Evolutionary conservation across 129 eudicot genomes (phyloP).

Genomic region (Flaveria brownii): DNA sequence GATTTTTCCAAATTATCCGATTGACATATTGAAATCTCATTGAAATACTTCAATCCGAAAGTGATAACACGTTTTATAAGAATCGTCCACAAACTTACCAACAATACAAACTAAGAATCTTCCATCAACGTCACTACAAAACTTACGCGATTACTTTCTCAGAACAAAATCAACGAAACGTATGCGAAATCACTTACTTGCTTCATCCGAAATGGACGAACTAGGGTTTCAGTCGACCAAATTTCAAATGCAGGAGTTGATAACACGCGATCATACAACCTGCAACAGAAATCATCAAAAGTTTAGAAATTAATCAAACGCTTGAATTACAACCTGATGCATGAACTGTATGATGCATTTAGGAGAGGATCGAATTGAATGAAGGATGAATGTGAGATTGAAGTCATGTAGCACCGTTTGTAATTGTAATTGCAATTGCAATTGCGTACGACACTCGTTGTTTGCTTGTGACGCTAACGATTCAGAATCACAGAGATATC

Average conservation of each 20-base stretch:
- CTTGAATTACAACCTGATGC: background rate
- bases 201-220: constrained; percentile 32
- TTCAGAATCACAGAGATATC: background rate
- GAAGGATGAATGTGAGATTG: constrained; percentile 6
- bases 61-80: background rate
- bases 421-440: background rate
- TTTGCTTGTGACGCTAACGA: constrained; percentile 9
- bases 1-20: too few relatives aligned
- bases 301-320: background rate
- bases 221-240: constrained; percentile 23
- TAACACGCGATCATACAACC: constrained; percentile 22
- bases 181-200: constrained; percentile 21
- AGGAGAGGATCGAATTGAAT: background rate
- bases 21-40: too few relatives aligned
- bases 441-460: constrained; percentile 11
- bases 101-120: too few relatives aligned
- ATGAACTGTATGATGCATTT: background rate
- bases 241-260: constrained; percentile 1
- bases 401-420: constrained; percentile 17
- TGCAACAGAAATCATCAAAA: constrained; percentile 11
- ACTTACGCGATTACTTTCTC: too few relatives aligned
- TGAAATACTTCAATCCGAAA: too few relatives aligned
- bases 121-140: too few relatives aligned
- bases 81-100: too few relatives aligned
- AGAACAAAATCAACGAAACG: background rate